Evolutionary conservation across 345 rosid species (phyloP).

Genomic region (Corchorus capsularis): DNA sequence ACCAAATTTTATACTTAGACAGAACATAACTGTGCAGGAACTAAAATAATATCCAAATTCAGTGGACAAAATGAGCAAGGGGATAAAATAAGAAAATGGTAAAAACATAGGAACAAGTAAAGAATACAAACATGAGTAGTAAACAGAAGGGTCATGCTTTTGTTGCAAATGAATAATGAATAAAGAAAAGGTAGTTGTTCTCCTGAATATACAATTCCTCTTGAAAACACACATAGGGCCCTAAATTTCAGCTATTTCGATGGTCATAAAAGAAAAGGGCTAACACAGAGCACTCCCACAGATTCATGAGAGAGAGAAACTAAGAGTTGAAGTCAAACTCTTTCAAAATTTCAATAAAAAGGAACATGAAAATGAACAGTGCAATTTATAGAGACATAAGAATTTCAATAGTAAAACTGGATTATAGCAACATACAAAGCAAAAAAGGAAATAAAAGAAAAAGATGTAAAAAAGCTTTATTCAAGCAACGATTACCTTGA

Average conservation of each 20-base stretch:
- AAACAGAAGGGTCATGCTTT: constrained; percentile 1
- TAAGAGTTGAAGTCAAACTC: not conserved
- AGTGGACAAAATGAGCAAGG: not conserved
- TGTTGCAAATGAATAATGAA: not conserved
- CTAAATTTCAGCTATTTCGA: not conserved
- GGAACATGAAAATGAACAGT: not conserved
- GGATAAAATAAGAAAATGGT: not conserved
- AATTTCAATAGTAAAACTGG: not conserved
- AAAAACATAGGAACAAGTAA: not conserved
- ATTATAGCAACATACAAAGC: not conserved
- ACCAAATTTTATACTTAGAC: constrained; percentile 10
- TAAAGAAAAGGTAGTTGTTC: not conserved
- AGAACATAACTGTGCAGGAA: not conserved
- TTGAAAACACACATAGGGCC: not conserved
- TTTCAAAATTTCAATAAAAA: not conserved
- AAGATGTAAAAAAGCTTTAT: not conserved
- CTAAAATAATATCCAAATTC: not conserved
- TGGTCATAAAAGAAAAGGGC: not conserved
- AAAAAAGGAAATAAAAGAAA: not conserved
- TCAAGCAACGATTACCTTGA: constrained; percentile 59
- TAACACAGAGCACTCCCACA: not conserved
- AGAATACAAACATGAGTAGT: not conserved
- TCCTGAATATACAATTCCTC: not conserved
- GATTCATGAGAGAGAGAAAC: not conserved
- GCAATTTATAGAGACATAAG: not conserved